Base-by-base conservation (phyloP, 495 filamentous ascomycete species). In the Durotheca rogersii region DNA sequence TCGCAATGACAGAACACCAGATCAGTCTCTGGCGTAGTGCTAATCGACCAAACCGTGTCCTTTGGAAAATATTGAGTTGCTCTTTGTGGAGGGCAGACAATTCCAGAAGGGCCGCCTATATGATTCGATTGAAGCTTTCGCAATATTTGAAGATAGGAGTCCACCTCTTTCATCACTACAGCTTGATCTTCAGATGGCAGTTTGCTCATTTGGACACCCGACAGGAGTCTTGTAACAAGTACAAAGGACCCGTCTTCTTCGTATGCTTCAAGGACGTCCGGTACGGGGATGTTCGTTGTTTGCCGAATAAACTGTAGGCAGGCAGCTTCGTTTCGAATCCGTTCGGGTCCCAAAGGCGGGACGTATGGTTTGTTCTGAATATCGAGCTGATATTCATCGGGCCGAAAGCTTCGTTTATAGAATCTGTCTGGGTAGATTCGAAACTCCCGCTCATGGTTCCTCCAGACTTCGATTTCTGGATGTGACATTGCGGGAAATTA, bases 1-100 rank as follows among this genome's bases (percentile, higher is more conserved):
- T 38, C 35, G 35, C 35, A 38, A 38, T 38, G 35, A 15, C 16
- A 38, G 16, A 38, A 38, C 6, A 38, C 16, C 7, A 38, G 16
- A 6, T 38, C 16, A 12, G 11, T 7, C 7, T 38, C 16, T 38
- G 11, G 11, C 16, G 16, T 7, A 18, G 35, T 18, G 7, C 16
- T 38, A 6, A 38, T 14, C 6, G 16, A 38, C 16, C 35, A 38
- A 15, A 6, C 6, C 16, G 16, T 38, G 16, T 38, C 16, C 11
- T 38, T 38, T 38, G 35, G 35, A 38, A 38, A 38, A 15, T 38
- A 38, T 38, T 38, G 35, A 18, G 35, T 38, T 38, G 6, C 16
- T 14, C 16, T 7, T 38, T 6, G 11, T 12, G 16, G 16, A 7
- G 35, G 35, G 35, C 16, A 38, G 6, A 38, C 35, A 18, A 38